phyloP scores from a whole-genome alignment of 2,329 filamentous ascomycete genomes.

The Fusarium foetens region DNA sequence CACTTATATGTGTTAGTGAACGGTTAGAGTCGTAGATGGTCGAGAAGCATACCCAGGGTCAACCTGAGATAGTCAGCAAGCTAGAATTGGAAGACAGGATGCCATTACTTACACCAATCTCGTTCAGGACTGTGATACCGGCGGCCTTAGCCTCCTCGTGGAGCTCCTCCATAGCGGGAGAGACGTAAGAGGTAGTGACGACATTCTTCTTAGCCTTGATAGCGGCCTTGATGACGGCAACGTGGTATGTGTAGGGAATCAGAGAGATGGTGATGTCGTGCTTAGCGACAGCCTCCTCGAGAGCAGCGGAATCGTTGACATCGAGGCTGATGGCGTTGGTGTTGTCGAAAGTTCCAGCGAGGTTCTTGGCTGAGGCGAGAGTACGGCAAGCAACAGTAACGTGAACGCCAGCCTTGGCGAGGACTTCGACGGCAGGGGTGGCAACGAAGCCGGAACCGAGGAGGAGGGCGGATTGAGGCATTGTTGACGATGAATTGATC shows the following conservation, averaged over 20 bases:
- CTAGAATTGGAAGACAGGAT: not conserved
- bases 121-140: constrained; percentile 97
- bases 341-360: constrained; percentile 77
- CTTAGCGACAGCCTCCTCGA: constrained; percentile 84
- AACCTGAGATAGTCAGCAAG: constrained; percentile 16
- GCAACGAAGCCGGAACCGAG: constrained; percentile 67
- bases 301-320: constrained; percentile 77
- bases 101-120: constrained; percentile 74
- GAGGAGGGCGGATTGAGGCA: constrained; percentile 45
- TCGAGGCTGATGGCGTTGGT: constrained; percentile 84
- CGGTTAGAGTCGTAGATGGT: not conserved
- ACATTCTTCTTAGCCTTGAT: constrained; percentile 96
- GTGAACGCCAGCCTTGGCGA: constrained; percentile 67
- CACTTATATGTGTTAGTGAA: constrained; percentile 7
- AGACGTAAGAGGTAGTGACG: constrained; percentile 94
- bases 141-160: constrained; percentile 85
- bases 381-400: constrained; percentile 86
- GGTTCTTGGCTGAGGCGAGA: constrained; percentile 78
- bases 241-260: constrained; percentile 93
- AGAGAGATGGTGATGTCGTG: constrained; percentile 82
- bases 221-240: constrained; percentile 88
- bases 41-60: constrained; percentile 37
- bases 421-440: constrained; percentile 71
- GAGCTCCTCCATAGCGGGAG: constrained; percentile 90
- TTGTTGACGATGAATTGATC: constrained; percentile 13